Percentiles rank a stretch among this genome's conserved stretches.
These are phyloP conservation scores for Collybia nuda DNA, from an alignment of 768 basidiomycete species.

Conservation along the genomic window DNA sequence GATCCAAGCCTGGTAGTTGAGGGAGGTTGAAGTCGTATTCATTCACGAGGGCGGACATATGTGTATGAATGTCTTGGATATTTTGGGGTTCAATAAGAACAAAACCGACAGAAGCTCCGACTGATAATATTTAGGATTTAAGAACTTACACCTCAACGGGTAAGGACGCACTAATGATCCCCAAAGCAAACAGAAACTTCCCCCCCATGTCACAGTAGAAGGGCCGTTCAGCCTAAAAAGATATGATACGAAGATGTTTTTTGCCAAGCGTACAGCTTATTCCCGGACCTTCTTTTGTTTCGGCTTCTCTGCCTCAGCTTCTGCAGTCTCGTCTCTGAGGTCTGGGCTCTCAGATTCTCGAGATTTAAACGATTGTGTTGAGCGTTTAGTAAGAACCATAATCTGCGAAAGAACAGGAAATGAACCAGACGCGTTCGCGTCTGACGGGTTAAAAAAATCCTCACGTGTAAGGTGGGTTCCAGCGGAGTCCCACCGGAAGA, in stretches of 20 bases:
- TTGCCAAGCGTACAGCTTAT: neutral
- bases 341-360: neutral
- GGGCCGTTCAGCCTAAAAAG: conserved; percentile 18
- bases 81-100: conserved; percentile 65
- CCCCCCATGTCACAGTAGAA: conserved; percentile 36
- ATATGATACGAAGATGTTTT: neutral
- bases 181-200: conserved; percentile 71
- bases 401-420: neutral
- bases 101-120: conserved; percentile 65
- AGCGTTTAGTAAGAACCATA: conserved; percentile 11
- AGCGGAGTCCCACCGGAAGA: too few species aligned
- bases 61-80: conserved; percentile 67
- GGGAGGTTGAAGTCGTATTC: conserved; percentile 71
- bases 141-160: neutral
- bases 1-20: conserved; percentile 61
- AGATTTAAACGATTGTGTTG: conserved; percentile 8
- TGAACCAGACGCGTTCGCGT: too few species aligned
- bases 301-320: neutral
- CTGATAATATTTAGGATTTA: conserved; percentile 29
- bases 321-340: neutral
- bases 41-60: conserved; percentile 64
- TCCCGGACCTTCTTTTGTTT: neutral
- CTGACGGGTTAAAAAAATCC: neutral
- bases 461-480: too few species aligned
- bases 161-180: conserved; percentile 49